phyloP scores from a whole-genome alignment of 2,329 filamentous ascomycete genomes.

The Fusarium papillatum region DNA sequence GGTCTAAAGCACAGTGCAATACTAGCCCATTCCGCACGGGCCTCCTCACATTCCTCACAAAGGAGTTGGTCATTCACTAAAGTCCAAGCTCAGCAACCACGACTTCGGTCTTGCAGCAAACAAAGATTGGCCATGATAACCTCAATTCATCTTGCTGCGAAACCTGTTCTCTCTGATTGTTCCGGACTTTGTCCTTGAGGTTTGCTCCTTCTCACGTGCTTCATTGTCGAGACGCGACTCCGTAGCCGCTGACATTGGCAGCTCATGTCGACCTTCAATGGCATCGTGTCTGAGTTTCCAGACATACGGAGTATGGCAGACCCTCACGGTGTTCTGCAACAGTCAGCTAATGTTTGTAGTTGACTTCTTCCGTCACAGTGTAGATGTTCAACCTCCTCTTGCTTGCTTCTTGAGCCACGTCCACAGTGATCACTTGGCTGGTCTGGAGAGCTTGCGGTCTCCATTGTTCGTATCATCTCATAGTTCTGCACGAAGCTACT shows the following conservation, averaged over 20 bases:
- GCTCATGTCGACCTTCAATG: slow-evolving; percentile 83
- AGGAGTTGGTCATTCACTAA: background rate
- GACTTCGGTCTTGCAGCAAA: background rate
- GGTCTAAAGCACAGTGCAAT: too few relatives aligned
- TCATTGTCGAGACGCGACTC: background rate
- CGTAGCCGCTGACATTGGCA: background rate
- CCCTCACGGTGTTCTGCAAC: fast-evolving
- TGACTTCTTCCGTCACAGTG: slow-evolving; percentile 81
- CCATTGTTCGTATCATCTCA: slow-evolving; percentile 70
- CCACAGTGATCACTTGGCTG: slow-evolving; percentile 89
- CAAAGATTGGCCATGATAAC: background rate
- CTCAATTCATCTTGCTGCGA: background rate
- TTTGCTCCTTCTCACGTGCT: background rate
- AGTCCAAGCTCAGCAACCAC: background rate
- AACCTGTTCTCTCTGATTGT: background rate
- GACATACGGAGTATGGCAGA: slow-evolving; percentile 73
- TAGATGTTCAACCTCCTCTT: slow-evolving; percentile 71
- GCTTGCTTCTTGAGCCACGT: slow-evolving; percentile 94
- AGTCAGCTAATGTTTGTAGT: slow-evolving; percentile 61
- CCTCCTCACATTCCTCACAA: too few relatives aligned
- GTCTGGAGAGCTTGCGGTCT: slow-evolving; percentile 81
- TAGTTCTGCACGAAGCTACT: background rate
- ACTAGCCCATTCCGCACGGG: too few relatives aligned
- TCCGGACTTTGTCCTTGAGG: background rate
- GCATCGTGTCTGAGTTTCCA: slow-evolving; percentile 81